phyloP scores from a whole-genome alignment of 805 yeast species.

The Wickerhamiella alocasiicola region DNA sequence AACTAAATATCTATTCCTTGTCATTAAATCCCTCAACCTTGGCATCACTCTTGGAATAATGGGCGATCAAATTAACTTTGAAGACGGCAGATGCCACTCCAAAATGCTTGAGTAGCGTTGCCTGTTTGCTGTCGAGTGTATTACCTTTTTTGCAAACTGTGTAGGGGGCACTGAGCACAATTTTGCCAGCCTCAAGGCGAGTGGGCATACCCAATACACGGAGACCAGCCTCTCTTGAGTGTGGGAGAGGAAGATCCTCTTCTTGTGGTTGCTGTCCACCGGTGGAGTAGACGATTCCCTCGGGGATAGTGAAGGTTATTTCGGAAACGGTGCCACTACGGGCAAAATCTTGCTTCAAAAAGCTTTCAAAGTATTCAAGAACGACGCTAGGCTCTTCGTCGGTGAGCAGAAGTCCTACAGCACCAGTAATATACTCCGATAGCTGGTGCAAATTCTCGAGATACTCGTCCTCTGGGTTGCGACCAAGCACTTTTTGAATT shows the following conservation, averaged over 20 bases:
- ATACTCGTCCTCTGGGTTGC: conserved; percentile 78
- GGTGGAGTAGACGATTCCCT: conserved; percentile 82
- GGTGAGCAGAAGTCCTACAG: conserved; percentile 80
- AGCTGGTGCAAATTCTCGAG: conserved; percentile 68
- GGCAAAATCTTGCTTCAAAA: conserved; percentile 68
- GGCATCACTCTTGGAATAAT: conserved; percentile 51
- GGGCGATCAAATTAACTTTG: conserved; percentile 67
- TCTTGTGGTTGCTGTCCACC: conserved; percentile 86
- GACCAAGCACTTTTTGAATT: conserved; percentile 84
- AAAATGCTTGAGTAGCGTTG: conserved; percentile 82
- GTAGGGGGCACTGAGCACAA: conserved; percentile 61
- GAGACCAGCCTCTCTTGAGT: conserved; percentile 84
- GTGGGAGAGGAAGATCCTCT: conserved; percentile 95
- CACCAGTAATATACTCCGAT: conserved; percentile 53
- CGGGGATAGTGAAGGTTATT: conserved; percentile 72
- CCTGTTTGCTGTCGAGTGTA: conserved; percentile 75
- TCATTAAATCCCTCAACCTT: conserved; percentile 17
- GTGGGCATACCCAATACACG: conserved; percentile 90
- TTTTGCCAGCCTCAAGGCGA: conserved; percentile 77
- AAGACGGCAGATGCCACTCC: conserved; percentile 92
- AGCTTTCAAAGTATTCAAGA: conserved; percentile 71
- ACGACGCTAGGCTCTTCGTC: conserved; percentile 83
- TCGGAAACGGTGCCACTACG: conserved; percentile 84
- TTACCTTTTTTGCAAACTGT: conserved; percentile 73
- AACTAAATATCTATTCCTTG: not conserved